phyloP scores from a whole-genome alignment of 1,284 basidiomycete species.

The Microbotryum saponariae region DNA sequence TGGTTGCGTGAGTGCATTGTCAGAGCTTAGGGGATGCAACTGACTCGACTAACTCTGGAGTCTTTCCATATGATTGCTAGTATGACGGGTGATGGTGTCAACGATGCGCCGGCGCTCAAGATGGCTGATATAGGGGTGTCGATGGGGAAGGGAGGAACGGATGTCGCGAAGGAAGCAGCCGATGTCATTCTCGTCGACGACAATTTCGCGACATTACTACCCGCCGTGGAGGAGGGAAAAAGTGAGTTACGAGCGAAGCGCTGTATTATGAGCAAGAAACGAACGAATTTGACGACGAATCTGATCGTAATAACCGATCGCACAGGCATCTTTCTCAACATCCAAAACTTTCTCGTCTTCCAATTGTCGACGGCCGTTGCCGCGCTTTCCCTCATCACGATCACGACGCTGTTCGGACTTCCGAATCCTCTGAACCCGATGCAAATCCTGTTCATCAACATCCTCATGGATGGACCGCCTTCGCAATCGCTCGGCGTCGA shows the following conservation, averaged over 20 bases:
- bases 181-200: slow-evolving; percentile 96
- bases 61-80: neutral
- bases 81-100: slow-evolving; percentile 52
- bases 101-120: slow-evolving; percentile 92
- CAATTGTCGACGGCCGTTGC: slow-evolving; percentile 95
- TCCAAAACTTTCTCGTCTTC: slow-evolving; percentile 95
- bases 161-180: slow-evolving; percentile 96
- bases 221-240: slow-evolving; percentile 84
- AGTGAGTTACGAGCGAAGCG: slow-evolving; percentile 37
- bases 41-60: neutral
- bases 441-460: slow-evolving; percentile 98
- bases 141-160: slow-evolving; percentile 94
- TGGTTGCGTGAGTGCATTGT: slow-evolving; percentile 60
- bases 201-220: slow-evolving; percentile 88
- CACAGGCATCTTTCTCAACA: slow-evolving; percentile 92
- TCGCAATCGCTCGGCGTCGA: slow-evolving; percentile 68
- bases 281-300: neutral
- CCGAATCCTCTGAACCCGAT: slow-evolving; percentile 93
- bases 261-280: neutral
- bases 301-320: no score
- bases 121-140: slow-evolving; percentile 97
- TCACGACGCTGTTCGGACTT: slow-evolving; percentile 80
- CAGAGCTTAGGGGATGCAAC: neutral
- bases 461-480: slow-evolving; percentile 64
- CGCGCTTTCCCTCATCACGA: slow-evolving; percentile 85